phyloP scores from a whole-genome alignment of 345 rosid genomes.

The Citrus inodora region DNA sequence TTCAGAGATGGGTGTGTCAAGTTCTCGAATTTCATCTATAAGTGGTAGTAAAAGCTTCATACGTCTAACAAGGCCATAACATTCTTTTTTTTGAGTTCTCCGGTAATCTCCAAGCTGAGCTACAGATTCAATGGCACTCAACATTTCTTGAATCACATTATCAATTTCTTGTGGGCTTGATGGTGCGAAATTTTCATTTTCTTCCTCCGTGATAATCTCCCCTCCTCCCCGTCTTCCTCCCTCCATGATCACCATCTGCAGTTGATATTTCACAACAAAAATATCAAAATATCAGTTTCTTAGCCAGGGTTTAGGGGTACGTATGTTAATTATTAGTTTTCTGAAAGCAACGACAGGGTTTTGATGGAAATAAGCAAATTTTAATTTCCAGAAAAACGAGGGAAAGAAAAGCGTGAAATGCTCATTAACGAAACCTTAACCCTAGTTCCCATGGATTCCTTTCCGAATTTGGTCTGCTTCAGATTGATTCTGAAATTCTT shows the following conservation, averaged over 20 bases:
- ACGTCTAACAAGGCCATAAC: constrained; percentile 55
- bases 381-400: background rate
- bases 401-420: background rate
- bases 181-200: constrained; percentile 4
- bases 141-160: constrained; percentile 35
- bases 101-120: constrained; percentile 50
- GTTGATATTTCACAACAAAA: background rate
- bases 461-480: background rate
- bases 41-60: constrained; percentile 62
- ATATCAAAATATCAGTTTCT: no score
- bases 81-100: constrained; percentile 57
- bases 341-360: background rate
- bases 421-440: constrained; percentile 19
- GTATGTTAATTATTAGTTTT: no score
- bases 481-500: constrained; percentile 6
- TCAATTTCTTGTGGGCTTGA: constrained; percentile 11
- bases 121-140: constrained; percentile 35
- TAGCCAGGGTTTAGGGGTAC: background rate
- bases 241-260: constrained; percentile 37
- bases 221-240: constrained; percentile 13
- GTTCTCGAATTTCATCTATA: constrained; percentile 52
- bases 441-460: constrained; percentile 15
- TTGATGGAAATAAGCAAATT: background rate
- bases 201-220: constrained; percentile 13
- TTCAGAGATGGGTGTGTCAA: constrained; percentile 24